Evolutionary conservation across 73 alveolate genomes (phyloP), one percentile per base, ranked within the genome.

Genomic region (Paramecium primaurelia): DNA sequence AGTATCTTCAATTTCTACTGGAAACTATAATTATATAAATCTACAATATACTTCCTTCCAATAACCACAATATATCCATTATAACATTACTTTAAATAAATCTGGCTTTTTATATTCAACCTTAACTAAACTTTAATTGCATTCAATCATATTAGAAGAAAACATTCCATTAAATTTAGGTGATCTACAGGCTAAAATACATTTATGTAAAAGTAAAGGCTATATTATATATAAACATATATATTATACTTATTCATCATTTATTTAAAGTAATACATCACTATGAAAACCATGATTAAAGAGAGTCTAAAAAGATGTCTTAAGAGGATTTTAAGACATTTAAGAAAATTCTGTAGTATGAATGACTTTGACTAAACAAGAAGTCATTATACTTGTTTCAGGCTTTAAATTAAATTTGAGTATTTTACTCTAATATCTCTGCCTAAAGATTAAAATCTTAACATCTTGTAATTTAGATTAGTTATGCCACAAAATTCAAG

Each of bases 151-250:
- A 20, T 68, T 38, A n/a, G 75, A 28, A 7, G 93, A 44, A 32
- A 91, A 91, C 95, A 91, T 91, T 6, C 93, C 95, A 51, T 71
- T 69, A 51, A 91, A 91, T 14, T 84, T 83, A 14, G 95, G 93
- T 18, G 95, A 91, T 32, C 95, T 75, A 47, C 95, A 45, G 26
- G 89, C 73, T n/a, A 91, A 44, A 25, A 91, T 91, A 68, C 95
- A 80, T 51, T 91, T 91, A 44, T 91, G 95, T 32, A 71, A 87
- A 11, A 86, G 51, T 22, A 91, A 26, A 32, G 40, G 51, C 92
- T 80, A 8, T 26, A 77, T 71, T 54, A 22, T 22, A 22, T 22
- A 22, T 22, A 22, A 22, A 22, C 4, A 54, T 4, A 54, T 14
- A 36, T 38, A 7, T 6, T 6, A 1, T 77, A 77, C 71, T 6